Percentiles rank a stretch among this genome's conserved stretches.
Evolutionary conservation across 2,329 filamentous ascomycete species (phyloP).

Genomic region (Sodiomyces alkalinus): DNA sequence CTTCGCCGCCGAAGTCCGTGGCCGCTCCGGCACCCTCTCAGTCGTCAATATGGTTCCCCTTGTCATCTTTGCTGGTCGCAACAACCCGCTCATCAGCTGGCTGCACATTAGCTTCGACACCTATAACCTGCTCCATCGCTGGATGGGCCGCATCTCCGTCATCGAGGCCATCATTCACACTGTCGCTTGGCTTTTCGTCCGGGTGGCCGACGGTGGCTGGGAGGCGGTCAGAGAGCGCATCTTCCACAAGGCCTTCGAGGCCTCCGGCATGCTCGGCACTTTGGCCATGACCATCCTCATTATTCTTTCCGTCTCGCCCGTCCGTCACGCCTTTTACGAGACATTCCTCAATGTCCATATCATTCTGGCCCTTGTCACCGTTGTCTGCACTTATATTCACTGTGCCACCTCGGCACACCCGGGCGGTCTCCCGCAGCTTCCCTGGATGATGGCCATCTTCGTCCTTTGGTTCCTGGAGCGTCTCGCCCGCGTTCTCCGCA

Average conservation of each 20-base stretch:
- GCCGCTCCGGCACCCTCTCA: slow-evolving; percentile 66
- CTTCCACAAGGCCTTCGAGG: slow-evolving; percentile 45
- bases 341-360: slow-evolving; percentile 86
- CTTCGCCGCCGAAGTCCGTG: slow-evolving; percentile 68
- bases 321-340: slow-evolving; percentile 94
- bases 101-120: slow-evolving; percentile 89
- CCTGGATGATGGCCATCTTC: slow-evolving; percentile 61
- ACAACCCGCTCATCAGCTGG: slow-evolving; percentile 76
- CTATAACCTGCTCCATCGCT: slow-evolving; percentile 63
- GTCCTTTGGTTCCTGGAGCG: slow-evolving; percentile 67
- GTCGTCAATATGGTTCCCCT: slow-evolving; percentile 86
- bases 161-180: slow-evolving; percentile 55
- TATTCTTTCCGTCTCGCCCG: slow-evolving; percentile 56
- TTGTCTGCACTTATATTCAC: slow-evolving; percentile 68
- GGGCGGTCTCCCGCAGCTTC: slow-evolving; percentile 53
- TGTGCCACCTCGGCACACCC: slow-evolving; percentile 49
- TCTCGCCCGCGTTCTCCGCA: slow-evolving; percentile 42
- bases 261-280: slow-evolving; percentile 46
- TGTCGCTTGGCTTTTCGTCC: slow-evolving; percentile 59
- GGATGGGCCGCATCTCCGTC: slow-evolving; percentile 63
- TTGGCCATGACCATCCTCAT: slow-evolving; percentile 50
- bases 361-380: slow-evolving; percentile 49
- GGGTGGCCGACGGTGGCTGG: slow-evolving; percentile 49
- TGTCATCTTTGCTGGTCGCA: slow-evolving; percentile 75
- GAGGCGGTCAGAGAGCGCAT: slow-evolving; percentile 39